Conservation (phyloP, 805 yeast genomes). For the Debaryomyces hansenii region DNA sequence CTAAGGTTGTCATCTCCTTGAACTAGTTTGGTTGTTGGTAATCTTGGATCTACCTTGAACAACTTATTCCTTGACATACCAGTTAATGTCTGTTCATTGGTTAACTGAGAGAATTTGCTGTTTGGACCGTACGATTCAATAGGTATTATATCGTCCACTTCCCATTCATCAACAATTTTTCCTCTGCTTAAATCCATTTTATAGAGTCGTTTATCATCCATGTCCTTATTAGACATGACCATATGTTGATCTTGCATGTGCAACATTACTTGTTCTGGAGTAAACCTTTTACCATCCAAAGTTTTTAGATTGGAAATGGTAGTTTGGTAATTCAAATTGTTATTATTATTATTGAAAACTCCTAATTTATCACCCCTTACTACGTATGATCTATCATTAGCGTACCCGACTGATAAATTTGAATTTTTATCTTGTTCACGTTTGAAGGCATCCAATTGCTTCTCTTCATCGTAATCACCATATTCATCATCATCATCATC, state of each 20-base stretch:
- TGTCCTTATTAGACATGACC: conserved; percentile 58
- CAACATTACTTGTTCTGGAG: conserved; percentile 69
- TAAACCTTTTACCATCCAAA: conserved; percentile 46
- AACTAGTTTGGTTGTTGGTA: conserved; percentile 57
- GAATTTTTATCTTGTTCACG: conserved; percentile 49
- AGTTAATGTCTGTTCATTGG: conserved; percentile 69
- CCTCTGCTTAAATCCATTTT: conserved; percentile 82
- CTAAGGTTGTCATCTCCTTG: conserved; percentile 48
- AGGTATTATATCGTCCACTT: conserved; percentile 47
- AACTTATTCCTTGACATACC: conserved; percentile 68
- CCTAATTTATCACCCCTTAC: conserved; percentile 80
- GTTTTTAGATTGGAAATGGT: conserved; percentile 62
- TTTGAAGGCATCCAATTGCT: conserved; percentile 17
- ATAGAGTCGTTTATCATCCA: conserved; percentile 47
- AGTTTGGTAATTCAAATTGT: conserved; percentile 58
- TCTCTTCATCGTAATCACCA: conserved; percentile 36
- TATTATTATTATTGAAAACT: conserved; percentile 64
- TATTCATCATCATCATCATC: conserved; percentile 30
- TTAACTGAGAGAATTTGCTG: conserved; percentile 70
- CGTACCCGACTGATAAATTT: conserved; percentile 68
- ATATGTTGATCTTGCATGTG: conserved; percentile 72
- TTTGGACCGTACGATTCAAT: conserved; percentile 66
- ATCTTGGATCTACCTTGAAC: conserved; percentile 80
- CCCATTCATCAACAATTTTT: conserved; percentile 84
- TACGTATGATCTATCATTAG: conserved; percentile 73